phyloP scores from a whole-genome alignment of 2,329 filamentous ascomycete species.

The Diaporthe vaccinii region DNA sequence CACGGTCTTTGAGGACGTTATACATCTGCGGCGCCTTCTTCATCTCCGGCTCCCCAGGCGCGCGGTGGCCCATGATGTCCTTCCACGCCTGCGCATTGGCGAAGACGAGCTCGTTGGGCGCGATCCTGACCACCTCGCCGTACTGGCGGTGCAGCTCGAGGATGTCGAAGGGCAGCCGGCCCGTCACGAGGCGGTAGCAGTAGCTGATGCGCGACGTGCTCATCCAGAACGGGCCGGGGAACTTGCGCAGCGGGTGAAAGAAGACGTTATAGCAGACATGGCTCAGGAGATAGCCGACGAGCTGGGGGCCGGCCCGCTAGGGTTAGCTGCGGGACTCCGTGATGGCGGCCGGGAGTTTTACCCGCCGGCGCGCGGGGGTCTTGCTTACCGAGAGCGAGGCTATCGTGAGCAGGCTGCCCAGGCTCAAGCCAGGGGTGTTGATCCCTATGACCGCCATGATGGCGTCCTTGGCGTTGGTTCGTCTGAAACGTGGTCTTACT shows the following conservation, averaged over 20 bases:
- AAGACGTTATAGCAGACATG: conserved; percentile 40
- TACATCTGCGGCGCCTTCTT: conserved; percentile 25
- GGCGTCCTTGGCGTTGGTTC: neutral
- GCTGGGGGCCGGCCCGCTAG: neutral
- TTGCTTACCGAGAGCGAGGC: conserved; percentile 37
- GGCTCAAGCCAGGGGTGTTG: neutral
- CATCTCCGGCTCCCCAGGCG: conserved; percentile 24
- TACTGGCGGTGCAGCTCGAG: conserved; percentile 51
- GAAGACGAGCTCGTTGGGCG: conserved; percentile 58
- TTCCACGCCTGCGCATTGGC: conserved; percentile 52
- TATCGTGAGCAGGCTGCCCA: conserved; percentile 28
- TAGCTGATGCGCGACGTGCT: conserved; percentile 39
- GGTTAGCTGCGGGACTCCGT: conserved; percentile 1
- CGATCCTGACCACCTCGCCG: conserved; percentile 58
- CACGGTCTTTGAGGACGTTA: neutral
- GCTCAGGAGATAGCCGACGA: conserved; percentile 30
- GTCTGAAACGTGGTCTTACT: neutral
- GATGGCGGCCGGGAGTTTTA: neutral
- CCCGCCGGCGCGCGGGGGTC: neutral
- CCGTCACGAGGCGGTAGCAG: conserved; percentile 28
- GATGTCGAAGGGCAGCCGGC: conserved; percentile 33
- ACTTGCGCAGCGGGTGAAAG: conserved; percentile 44
- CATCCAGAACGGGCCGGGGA: conserved; percentile 43
- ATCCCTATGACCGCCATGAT: conserved; percentile 20
- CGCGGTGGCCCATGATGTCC: conserved; percentile 48